A percentile compares a stretch with the other conserved stretches of the same genome.
These are phyloP conservation scores for Coemansia reversa DNA, from an alignment of 192 early-diverging fungal genomes.

Conservation along the genomic window DNA sequence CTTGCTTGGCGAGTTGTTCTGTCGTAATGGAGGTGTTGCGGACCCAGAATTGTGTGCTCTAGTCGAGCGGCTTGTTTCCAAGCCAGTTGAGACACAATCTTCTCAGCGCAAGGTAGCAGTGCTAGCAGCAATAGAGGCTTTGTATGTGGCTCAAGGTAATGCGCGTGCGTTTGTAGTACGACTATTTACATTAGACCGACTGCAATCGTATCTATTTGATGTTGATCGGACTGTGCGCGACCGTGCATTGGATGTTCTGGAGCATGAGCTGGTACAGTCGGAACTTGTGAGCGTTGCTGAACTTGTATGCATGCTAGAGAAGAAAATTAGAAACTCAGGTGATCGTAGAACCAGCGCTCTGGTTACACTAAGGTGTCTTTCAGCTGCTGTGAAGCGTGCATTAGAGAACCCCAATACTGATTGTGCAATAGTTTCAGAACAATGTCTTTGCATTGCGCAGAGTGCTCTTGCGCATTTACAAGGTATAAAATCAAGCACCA, in stretches of 20 bases:
- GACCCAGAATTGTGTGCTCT: slow-evolving; percentile 16
- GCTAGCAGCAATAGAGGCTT: slow-evolving; percentile 4
- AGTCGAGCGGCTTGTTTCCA: slow-evolving; percentile 8
- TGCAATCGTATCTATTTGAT: slow-evolving; percentile 33
- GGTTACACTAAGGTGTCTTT: slow-evolving; percentile 24
- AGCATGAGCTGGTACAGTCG: slow-evolving; percentile 11
- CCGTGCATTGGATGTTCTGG: slow-evolving; percentile 42
- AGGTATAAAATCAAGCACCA: no score
- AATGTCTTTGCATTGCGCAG: no score
- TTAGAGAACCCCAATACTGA: not conserved
- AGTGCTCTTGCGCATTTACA: no score
- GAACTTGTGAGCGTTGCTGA: not conserved
- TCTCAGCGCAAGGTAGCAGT: slow-evolving; percentile 21
- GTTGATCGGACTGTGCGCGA: slow-evolving; percentile 36
- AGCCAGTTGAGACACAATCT: slow-evolving; percentile 12
- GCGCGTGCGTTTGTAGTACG: slow-evolving; percentile 6
- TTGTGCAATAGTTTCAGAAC: no score
- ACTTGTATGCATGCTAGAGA: not conserved
- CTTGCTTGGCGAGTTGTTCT: slow-evolving; percentile 22
- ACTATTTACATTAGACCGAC: not conserved
- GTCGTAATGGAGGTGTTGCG: not conserved
- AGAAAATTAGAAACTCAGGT: not conserved
- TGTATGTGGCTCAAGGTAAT: not conserved
- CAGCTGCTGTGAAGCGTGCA: slow-evolving; percentile 25
- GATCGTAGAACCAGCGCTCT: slow-evolving; percentile 4